A percentile compares a stretch with the other conserved stretches of the same genome.
Conservation (phyloP, 805 yeast species). For the Wickerhamiella parazyma region DNA sequence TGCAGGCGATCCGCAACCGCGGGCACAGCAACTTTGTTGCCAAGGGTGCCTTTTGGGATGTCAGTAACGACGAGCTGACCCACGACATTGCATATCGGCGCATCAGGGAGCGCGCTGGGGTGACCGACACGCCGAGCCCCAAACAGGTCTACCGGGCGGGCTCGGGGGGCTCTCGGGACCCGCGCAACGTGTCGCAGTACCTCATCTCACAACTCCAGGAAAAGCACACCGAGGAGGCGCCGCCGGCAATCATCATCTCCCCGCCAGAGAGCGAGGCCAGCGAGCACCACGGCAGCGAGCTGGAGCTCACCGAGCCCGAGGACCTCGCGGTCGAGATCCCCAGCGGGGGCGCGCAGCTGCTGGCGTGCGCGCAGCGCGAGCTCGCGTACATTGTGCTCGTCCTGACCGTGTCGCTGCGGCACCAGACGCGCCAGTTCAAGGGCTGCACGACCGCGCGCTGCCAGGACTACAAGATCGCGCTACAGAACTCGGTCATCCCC, state of each 20-base stretch:
- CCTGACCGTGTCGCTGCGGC: constrained; percentile 14
- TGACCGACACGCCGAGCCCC: not conserved
- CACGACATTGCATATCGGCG: constrained; percentile 16
- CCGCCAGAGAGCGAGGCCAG: not conserved
- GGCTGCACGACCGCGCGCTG: constrained; percentile 11
- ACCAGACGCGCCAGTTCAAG: not conserved
- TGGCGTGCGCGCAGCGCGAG: constrained; percentile 11
- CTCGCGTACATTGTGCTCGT: constrained; percentile 16
- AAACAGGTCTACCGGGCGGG: constrained; percentile 11
- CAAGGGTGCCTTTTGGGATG: constrained; percentile 15
- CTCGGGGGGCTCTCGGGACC: constrained; percentile 5
- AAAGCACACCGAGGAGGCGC: not conserved
- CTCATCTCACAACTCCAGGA: constrained; percentile 4
- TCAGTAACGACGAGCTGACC: constrained; percentile 19
- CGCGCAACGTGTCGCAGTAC: constrained; percentile 11
- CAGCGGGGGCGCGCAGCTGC: not conserved
- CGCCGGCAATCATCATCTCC: not conserved
- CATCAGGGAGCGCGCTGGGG: not conserved
- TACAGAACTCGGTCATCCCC: constrained; percentile 14
- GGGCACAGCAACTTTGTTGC: constrained; percentile 18
- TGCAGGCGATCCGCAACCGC: constrained; percentile 69
- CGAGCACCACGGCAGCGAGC: not conserved
- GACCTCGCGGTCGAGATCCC: not conserved
- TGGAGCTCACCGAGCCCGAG: not conserved
- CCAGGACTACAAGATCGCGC: constrained; percentile 6